phyloP scores from a whole-genome alignment of 192 early-diverging fungal species.

The Pilobolus umbonatus region DNA sequence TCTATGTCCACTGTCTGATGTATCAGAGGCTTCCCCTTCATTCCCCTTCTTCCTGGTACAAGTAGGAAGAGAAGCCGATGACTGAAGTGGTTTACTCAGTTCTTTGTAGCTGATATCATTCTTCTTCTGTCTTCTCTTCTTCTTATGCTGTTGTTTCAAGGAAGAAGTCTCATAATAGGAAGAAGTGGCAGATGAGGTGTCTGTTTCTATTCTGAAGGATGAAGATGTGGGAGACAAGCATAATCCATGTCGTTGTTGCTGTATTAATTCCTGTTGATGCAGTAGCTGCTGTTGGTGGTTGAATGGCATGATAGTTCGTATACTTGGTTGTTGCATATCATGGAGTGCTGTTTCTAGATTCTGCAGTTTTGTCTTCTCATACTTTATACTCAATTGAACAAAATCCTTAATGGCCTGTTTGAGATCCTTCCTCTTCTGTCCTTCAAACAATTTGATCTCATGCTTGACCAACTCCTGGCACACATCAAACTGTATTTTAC shows the following conservation, averaged over 20 bases:
- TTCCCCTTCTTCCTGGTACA: slow-evolving; percentile 4
- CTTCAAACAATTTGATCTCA: slow-evolving; percentile 42
- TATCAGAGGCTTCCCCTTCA: slow-evolving; percentile 1
- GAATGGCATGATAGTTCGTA: not conserved
- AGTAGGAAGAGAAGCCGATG: slow-evolving; percentile 33
- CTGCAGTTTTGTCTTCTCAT: slow-evolving; percentile 37
- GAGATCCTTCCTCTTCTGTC: slow-evolving; percentile 40
- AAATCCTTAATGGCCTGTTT: slow-evolving; percentile 32
- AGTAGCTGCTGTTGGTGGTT: not conserved
- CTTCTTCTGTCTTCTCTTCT: slow-evolving; percentile 13
- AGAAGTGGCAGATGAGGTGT: not conserved
- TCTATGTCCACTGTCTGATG: not conserved
- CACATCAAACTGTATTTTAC: slow-evolving; percentile 28
- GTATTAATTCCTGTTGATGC: not conserved
- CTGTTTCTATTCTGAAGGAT: not conserved
- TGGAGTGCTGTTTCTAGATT: slow-evolving; percentile 38
- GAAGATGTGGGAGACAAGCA: not conserved
- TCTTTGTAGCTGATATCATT: slow-evolving; percentile 5
- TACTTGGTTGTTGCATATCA: slow-evolving; percentile 18
- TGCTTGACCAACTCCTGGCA: slow-evolving; percentile 38
- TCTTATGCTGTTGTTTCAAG: slow-evolving; percentile 6
- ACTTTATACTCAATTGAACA: slow-evolving; percentile 31
- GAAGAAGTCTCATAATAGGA: not conserved
- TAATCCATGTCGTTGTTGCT: not conserved
- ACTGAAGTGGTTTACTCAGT: slow-evolving; percentile 18